A percentile compares a stretch with the other conserved stretches of the same genome.
These are phyloP conservation scores for Coprinopsis cinerea DNA, from an alignment of 768 basidiomycete genomes.

Conservation along the genomic window DNA sequence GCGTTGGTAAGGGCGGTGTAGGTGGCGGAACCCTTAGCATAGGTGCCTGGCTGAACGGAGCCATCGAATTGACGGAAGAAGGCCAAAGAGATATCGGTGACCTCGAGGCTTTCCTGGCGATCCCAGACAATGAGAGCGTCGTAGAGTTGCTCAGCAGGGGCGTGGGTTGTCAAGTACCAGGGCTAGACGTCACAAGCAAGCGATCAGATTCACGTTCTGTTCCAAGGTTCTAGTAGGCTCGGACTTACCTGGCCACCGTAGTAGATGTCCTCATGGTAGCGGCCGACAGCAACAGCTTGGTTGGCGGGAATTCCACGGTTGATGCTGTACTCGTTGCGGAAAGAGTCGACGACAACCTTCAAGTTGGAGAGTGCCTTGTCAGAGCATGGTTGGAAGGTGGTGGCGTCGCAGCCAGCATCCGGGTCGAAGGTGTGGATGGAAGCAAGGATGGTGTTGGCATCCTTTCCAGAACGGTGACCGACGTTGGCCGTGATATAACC, in stretches of 20 bases:
- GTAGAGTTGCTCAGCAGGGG: slow-evolving; percentile 74
- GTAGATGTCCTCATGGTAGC: slow-evolving; percentile 74
- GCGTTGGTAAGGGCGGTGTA: slow-evolving; percentile 46
- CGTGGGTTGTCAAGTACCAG: slow-evolving; percentile 70
- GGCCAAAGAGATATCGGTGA: slow-evolving; percentile 57
- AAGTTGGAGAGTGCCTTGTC: slow-evolving; percentile 70
- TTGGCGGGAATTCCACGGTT: slow-evolving; percentile 52
- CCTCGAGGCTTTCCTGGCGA: slow-evolving; percentile 37
- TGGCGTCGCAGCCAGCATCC: slow-evolving; percentile 63
- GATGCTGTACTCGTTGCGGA: slow-evolving; percentile 62
- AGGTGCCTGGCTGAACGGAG: slow-evolving; percentile 47
- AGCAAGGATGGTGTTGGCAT: slow-evolving; percentile 65
- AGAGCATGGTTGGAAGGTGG: slow-evolving; percentile 81
- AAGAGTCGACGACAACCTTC: slow-evolving; percentile 66
- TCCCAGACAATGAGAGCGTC: slow-evolving; percentile 66
- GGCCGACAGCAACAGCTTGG: slow-evolving; percentile 62
- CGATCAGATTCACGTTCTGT: background rate
- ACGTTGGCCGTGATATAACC: slow-evolving; percentile 74
- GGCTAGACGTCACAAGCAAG: slow-evolving; percentile 40
- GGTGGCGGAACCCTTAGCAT: slow-evolving; percentile 37
- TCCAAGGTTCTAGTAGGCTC: background rate
- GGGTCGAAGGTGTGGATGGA: slow-evolving; percentile 75
- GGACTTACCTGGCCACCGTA: slow-evolving; percentile 58
- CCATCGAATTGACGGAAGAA: slow-evolving; percentile 65
- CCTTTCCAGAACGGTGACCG: slow-evolving; percentile 67